Conservation (phyloP, 441 rosid species). For the Erodium trifolium region DNA sequence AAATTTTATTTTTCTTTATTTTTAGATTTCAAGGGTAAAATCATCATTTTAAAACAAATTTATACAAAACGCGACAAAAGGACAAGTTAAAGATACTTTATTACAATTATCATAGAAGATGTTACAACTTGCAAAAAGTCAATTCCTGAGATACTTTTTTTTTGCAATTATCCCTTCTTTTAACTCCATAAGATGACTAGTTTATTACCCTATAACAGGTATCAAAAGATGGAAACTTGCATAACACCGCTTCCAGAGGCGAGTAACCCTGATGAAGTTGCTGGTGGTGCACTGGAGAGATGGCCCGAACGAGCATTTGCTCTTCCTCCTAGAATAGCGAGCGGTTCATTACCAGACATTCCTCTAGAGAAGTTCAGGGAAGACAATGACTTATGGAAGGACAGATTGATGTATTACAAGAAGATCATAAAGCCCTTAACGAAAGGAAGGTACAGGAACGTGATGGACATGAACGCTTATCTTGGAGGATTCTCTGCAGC, state of each 20-base stretch:
- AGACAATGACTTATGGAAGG: constrained; percentile 69
- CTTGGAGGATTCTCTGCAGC: constrained; percentile 46
- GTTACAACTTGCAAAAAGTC: too few relatives aligned
- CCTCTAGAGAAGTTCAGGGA: constrained; percentile 46
- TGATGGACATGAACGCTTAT: constrained; percentile 57
- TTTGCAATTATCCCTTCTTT: too few relatives aligned
- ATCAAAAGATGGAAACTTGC: constrained; percentile 69
- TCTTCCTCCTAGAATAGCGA: constrained; percentile 66
- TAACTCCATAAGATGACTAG: background rate
- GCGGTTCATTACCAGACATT: constrained; percentile 53
- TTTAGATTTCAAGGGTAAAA: too few relatives aligned
- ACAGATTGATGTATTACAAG: constrained; percentile 52
- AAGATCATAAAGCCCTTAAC: constrained; percentile 38
- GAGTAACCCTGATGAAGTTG: constrained; percentile 55
- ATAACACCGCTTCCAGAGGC: constrained; percentile 75
- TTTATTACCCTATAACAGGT: constrained; percentile 34
- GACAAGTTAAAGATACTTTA: too few relatives aligned
- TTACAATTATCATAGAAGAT: too few relatives aligned
- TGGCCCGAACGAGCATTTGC: constrained; percentile 80
- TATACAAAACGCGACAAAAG: too few relatives aligned
- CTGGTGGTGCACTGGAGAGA: constrained; percentile 72
- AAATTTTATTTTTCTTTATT: too few relatives aligned
- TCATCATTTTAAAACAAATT: too few relatives aligned
- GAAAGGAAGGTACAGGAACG: constrained; percentile 56
- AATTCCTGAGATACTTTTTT: too few relatives aligned